A percentile compares a stretch with the other conserved stretches of the same genome.
Conservation (phyloP, 129 eudicot species). For the Centella asiatica region DNA sequence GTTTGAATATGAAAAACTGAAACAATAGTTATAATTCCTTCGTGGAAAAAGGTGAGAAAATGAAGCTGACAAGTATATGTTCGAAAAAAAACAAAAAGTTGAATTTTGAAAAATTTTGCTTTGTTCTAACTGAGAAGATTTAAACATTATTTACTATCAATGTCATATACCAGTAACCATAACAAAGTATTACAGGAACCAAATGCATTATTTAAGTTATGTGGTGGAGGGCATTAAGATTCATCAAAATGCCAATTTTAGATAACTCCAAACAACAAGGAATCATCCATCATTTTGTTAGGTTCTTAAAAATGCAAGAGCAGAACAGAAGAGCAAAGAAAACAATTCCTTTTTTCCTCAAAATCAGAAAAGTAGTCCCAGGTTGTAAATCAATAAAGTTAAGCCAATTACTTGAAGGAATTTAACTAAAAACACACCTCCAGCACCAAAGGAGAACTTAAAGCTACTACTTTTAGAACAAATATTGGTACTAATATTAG, state of each 20-base stretch:
- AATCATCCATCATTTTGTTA: not conserved
- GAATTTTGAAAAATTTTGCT: too few relatives aligned
- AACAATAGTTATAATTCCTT: too few relatives aligned
- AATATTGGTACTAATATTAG: not conserved
- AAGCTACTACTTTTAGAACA: conserved; percentile 1
- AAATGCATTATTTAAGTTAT: not conserved
- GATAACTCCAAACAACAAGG: not conserved
- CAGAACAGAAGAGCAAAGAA: not conserved
- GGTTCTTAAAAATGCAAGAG: not conserved
- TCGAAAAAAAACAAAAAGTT: too few relatives aligned
- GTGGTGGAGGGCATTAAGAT: not conserved
- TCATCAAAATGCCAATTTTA: not conserved
- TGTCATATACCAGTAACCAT: too few relatives aligned
- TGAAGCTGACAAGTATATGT: not conserved
- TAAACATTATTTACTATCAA: too few relatives aligned
- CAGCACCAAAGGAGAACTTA: not conserved
- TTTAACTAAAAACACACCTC: not conserved
- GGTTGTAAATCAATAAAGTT: not conserved
- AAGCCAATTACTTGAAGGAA: conserved; percentile 7
- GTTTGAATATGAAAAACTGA: not conserved
- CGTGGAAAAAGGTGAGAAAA: not conserved
- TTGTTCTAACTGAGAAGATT: too few relatives aligned
- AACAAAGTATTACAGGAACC: not conserved
- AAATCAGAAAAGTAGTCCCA: conserved; percentile 1
- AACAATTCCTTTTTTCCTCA: not conserved